phyloP scores from a whole-genome alignment of 2,329 filamentous ascomycete genomes.

The Delphinella strobiligena region DNA sequence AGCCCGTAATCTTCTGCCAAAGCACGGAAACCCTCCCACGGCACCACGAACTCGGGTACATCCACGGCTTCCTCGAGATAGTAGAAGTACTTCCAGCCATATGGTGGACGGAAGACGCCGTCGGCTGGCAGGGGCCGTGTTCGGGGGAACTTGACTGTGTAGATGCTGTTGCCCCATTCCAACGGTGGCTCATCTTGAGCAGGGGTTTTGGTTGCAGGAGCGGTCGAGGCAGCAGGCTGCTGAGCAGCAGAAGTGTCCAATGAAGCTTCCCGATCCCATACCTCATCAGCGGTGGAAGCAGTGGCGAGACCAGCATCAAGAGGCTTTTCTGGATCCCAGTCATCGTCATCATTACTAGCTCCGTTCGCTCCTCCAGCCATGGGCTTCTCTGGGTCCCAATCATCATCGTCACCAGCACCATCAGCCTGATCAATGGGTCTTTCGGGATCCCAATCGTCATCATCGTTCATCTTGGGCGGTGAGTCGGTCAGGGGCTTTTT shows the following conservation, averaged over 20 bases:
- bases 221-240: conserved; percentile 13
- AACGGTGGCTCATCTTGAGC: conserved; percentile 38
- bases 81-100: conserved; percentile 97
- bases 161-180: conserved; percentile 89
- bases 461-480: conserved; percentile 19
- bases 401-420: conserved; percentile 27
- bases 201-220: conserved; percentile 7
- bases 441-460: conserved; percentile 20
- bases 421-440: conserved; percentile 21
- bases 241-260: conserved; percentile 21
- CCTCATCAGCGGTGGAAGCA: conserved; percentile 11
- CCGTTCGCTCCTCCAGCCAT: conserved; percentile 14
- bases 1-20: conserved; percentile 94
- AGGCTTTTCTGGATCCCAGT: conserved; percentile 31
- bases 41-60: conserved; percentile 94
- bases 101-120: conserved; percentile 85
- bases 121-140: conserved; percentile 52
- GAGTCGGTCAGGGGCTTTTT: conserved; percentile 21
- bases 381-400: conserved; percentile 32
- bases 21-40: conserved; percentile 94
- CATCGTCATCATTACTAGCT: conserved; percentile 18
- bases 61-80: conserved; percentile 93
- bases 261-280: conserved; percentile 22
- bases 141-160: conserved; percentile 77
- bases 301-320: conserved; percentile 27